A percentile compares a stretch with the other conserved stretches of the same genome.
Conservation (phyloP, 768 basidiomycete genomes). For the Amanita rubescens region DNA sequence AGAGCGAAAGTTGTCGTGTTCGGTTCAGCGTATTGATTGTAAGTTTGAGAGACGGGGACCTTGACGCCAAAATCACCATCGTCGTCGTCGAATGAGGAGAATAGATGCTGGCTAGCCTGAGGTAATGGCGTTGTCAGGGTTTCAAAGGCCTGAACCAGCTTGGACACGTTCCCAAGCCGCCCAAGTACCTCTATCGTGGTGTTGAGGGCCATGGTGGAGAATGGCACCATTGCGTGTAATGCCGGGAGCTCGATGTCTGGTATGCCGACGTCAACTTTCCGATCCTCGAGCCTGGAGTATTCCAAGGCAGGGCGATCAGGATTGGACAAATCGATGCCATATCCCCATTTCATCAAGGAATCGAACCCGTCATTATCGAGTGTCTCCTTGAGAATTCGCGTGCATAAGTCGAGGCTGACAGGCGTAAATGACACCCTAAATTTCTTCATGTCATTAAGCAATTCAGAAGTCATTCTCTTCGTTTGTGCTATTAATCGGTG, state of each 20-base stretch:
- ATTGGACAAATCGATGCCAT: constrained; percentile 70
- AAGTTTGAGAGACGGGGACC: constrained; percentile 24
- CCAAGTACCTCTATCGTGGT: constrained; percentile 69
- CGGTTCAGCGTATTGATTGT: constrained; percentile 40
- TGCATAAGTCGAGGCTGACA: constrained; percentile 55
- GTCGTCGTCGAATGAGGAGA: constrained; percentile 60
- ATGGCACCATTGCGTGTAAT: constrained; percentile 30
- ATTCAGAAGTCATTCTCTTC: constrained; percentile 36
- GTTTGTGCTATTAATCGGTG: constrained; percentile 32
- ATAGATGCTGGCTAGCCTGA: constrained; percentile 35
- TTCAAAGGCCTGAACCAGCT: constrained; percentile 70
- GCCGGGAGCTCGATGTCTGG: constrained; percentile 1
- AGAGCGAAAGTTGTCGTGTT: constrained; percentile 63
- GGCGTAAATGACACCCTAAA: constrained; percentile 44
- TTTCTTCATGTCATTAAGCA: constrained; percentile 53
- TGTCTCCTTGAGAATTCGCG: constrained; percentile 64
- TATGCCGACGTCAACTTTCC: background rate
- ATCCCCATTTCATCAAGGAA: constrained; percentile 54
- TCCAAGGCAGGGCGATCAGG: constrained; percentile 63
- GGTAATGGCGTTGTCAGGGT: constrained; percentile 70
- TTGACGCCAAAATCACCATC: constrained; percentile 56
- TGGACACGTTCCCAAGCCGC: constrained; percentile 48
- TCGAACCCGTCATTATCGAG: constrained; percentile 50
- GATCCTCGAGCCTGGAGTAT: constrained; percentile 17
- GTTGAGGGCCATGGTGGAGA: constrained; percentile 64